Evolutionary conservation across 345 rosid genomes (phyloP).

Genomic region (Arabidopsis thaliana): TAIR10.1 NC_003076.8:17715501-17716000

Average conservation of each 20-base stretch:
- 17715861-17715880: slow-evolving; percentile 85
- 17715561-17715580: slow-evolving; percentile 90
- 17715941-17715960: slow-evolving; percentile 99
- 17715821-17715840: slow-evolving; percentile 73
- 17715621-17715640: slow-evolving; percentile 71
- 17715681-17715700: background rate
- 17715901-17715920: slow-evolving; percentile 91
- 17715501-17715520: slow-evolving; percentile 76
- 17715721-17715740: slow-evolving; percentile 53
- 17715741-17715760: slow-evolving; percentile 97
- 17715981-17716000: slow-evolving; percentile 88
- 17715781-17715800: slow-evolving; percentile 86
- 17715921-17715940: slow-evolving; percentile 98
- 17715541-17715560: slow-evolving; percentile 92
- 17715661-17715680: no score
- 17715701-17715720: slow-evolving; percentile 33
- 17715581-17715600: slow-evolving; percentile 90
- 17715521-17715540: slow-evolving; percentile 70
- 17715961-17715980: slow-evolving; percentile 87
- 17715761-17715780: slow-evolving; percentile 89
- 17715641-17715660: slow-evolving; percentile 86
- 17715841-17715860: slow-evolving; percentile 91
- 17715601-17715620: slow-evolving; percentile 61
- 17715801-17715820: slow-evolving; percentile 92
- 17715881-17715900: slow-evolving; percentile 93